These are phyloP conservation scores for Pseudocercospora fijiensis DNA, from an alignment of 2,329 filamentous ascomycete species.

Conservation along the genomic window DNA sequence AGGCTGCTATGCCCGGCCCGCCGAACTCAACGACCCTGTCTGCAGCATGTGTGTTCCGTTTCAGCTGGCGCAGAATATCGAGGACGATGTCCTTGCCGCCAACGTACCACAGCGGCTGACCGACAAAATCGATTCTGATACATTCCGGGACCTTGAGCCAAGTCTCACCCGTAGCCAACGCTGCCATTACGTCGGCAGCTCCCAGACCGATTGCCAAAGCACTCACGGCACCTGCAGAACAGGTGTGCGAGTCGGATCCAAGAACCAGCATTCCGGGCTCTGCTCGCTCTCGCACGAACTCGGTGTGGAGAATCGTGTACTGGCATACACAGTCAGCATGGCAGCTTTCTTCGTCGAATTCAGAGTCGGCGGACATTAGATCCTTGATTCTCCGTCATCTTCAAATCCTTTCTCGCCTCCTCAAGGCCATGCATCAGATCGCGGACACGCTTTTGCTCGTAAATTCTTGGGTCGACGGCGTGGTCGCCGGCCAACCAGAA, in stretches of 20 bases:
- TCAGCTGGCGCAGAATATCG: conserved; percentile 12
- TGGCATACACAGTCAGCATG: too few species aligned
- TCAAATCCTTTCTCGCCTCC: conserved; percentile 6
- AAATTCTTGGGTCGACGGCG: conserved; percentile 7
- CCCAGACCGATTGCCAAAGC: conserved; percentile 19
- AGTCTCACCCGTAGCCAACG: conserved; percentile 13
- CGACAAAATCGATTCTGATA: conserved; percentile 7
- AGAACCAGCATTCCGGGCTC: conserved; percentile 16
- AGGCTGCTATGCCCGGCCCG: background rate
- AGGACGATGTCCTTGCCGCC: conserved; percentile 21
- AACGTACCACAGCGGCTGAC: conserved; percentile 8
- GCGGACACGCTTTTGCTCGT: background rate
- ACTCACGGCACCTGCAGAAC: conserved; percentile 12
- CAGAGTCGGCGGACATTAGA: background rate
- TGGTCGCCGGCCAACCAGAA: conserved; percentile 16
- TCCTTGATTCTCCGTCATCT: conserved; percentile 12
- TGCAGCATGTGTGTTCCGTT: conserved; percentile 14
- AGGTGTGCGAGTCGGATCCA: conserved; percentile 13
- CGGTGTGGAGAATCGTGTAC: conserved; percentile 19
- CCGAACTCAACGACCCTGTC: conserved; percentile 16
- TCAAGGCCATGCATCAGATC: background rate
- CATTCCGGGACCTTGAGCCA: conserved; percentile 20
- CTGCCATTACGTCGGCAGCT: conserved; percentile 16
- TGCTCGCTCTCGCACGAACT: conserved; percentile 12
- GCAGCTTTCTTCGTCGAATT: too few species aligned